Conservation (phyloP, 495 filamentous ascomycete species). For the Recurvomyces mirabilis region DNA sequence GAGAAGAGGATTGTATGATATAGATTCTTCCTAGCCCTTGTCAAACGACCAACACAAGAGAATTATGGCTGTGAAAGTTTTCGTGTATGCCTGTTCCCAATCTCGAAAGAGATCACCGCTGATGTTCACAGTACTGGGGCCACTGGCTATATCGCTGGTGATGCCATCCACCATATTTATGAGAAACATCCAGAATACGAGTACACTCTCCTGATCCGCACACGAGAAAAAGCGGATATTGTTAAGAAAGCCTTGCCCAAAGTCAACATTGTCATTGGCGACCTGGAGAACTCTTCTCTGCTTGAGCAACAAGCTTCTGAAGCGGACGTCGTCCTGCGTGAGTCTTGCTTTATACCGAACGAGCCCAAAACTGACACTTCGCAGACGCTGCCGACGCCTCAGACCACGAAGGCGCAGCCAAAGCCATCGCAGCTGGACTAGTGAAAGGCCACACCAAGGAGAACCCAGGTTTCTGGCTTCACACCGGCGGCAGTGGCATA, state of each 20-base stretch:
- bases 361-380: not conserved
- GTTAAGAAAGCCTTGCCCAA: slow-evolving; percentile 48
- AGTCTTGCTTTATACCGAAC: slow-evolving; percentile 16
- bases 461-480: slow-evolving; percentile 44
- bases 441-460: slow-evolving; percentile 32
- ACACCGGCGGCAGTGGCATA: slow-evolving; percentile 52
- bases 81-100: slow-evolving; percentile 19
- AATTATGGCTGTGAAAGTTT: slow-evolving; percentile 24
- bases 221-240: slow-evolving; percentile 48
- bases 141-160: slow-evolving; percentile 71
- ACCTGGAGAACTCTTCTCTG: slow-evolving; percentile 42
- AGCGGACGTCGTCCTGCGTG: slow-evolving; percentile 58
- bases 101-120: not conserved
- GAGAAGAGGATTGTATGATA: no score
- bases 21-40: no score
- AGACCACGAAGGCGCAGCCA: slow-evolving; percentile 26
- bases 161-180: slow-evolving; percentile 48
- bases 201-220: slow-evolving; percentile 54
- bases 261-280: slow-evolving; percentile 44
- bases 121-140: slow-evolving; percentile 33
- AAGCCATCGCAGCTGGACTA: slow-evolving; percentile 25
- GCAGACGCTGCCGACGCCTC: slow-evolving; percentile 26
- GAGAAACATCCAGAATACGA: slow-evolving; percentile 56
- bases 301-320: slow-evolving; percentile 47
- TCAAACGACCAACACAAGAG: no score